phyloP scores from a whole-genome alignment of 495 filamentous ascomycete species.

The Trichodelitschia bisporula region DNA sequence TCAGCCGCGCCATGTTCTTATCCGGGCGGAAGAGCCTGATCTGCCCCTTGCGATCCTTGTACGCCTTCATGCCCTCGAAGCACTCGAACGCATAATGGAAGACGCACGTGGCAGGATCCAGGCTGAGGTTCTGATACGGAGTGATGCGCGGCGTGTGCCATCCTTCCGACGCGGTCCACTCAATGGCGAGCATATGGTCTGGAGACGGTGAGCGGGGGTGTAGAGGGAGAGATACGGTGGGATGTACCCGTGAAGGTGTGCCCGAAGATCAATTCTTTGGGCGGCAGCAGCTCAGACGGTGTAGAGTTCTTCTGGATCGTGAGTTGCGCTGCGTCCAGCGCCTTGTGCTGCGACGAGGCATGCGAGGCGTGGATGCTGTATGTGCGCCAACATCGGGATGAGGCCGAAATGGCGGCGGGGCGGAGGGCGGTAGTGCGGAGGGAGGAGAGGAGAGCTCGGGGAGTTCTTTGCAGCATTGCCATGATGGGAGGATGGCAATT shows the following conservation, averaged over 20 bases:
- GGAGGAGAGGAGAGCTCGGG: constrained; percentile 5
- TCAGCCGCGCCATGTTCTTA: constrained; percentile 86
- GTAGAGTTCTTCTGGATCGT: constrained; percentile 44
- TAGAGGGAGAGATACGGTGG: constrained; percentile 1
- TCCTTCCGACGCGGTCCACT: constrained; percentile 65
- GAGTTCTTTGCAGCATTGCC: constrained; percentile 10
- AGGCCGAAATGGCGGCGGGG: constrained; percentile 1
- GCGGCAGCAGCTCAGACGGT: constrained; percentile 45
- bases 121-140: constrained; percentile 88
- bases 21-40: constrained; percentile 83
- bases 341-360: constrained; percentile 13
- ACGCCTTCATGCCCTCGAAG: constrained; percentile 99
- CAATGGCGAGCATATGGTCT: constrained; percentile 94
- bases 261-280: constrained; percentile 69
- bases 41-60: constrained; percentile 49
- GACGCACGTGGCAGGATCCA: constrained; percentile 89
- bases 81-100: constrained; percentile 96
- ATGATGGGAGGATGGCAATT: not conserved
- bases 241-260: constrained; percentile 56
- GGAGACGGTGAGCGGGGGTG: not conserved
- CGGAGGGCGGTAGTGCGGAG: not conserved
- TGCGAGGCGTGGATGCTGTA: constrained; percentile 14
- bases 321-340: constrained; percentile 54
- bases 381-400: constrained; percentile 10
- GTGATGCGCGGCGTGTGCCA: constrained; percentile 64